phyloP scores from a whole-genome alignment of 2,329 filamentous ascomycete species.

The Xylaria sp. region DNA sequence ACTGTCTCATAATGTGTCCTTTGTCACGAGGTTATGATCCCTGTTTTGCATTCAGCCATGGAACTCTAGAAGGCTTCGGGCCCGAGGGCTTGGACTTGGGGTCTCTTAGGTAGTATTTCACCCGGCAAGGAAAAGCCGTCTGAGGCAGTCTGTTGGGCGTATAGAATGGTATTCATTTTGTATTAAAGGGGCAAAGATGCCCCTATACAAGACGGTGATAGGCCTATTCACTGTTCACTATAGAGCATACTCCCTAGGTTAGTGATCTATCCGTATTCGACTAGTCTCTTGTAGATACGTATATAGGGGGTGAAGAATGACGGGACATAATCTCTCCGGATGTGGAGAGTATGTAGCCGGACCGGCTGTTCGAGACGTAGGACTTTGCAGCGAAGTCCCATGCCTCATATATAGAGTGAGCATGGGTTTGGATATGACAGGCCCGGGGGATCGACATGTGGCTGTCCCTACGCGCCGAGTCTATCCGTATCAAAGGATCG shows the following conservation, averaged over 20 bases:
- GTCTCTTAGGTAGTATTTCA: background rate
- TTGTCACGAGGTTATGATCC: background rate
- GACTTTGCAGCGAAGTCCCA: conserved; percentile 7
- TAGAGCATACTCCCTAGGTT: background rate
- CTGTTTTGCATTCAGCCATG: background rate
- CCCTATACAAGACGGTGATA: background rate
- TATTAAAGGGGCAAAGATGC: background rate
- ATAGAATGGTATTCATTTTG: background rate
- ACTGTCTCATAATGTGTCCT: conserved; percentile 5
- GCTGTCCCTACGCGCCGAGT: conserved; percentile 1
- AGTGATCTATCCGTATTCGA: background rate
- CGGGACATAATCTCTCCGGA: background rate
- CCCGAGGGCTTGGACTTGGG: background rate
- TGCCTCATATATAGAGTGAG: conserved; percentile 17
- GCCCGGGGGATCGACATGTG: conserved; percentile 15
- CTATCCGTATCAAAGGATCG: conserved; percentile 15
- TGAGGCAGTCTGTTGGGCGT: no score
- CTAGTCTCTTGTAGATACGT: background rate
- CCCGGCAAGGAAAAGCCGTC: background rate
- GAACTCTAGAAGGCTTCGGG: background rate
- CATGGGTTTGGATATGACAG: conserved; percentile 3
- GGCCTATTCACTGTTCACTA: background rate
- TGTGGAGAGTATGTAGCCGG: background rate
- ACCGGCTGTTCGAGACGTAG: conserved; percentile 3
- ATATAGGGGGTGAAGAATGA: background rate